Conservation (phyloP, 805 yeast species). For the Saturnispora ahearnii region DNA sequence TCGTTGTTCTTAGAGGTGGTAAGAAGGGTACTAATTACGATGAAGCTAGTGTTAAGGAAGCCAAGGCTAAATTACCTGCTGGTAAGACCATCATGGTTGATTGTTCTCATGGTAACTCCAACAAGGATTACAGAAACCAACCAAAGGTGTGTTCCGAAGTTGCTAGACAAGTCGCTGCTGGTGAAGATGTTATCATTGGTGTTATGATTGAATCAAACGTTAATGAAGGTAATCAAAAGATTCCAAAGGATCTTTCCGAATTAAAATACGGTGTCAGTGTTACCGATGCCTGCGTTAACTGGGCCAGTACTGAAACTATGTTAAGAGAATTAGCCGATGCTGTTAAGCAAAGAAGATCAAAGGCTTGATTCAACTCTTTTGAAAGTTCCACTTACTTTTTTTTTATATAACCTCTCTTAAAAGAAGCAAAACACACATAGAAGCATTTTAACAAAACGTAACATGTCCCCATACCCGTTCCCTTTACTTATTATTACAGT, state of each 20-base stretch:
- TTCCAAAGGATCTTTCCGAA: slow-evolving; percentile 51
- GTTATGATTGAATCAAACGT: slow-evolving; percentile 93
- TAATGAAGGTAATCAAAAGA: slow-evolving; percentile 83
- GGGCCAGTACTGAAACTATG: slow-evolving; percentile 82
- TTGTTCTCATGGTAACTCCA: slow-evolving; percentile 96
- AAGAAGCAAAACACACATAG: no score
- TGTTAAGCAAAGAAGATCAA: slow-evolving; percentile 67
- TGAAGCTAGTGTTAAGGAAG: slow-evolving; percentile 62
- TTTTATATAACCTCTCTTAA: background rate
- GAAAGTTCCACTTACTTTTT: background rate
- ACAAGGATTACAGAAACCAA: slow-evolving; percentile 89
- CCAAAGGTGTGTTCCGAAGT: slow-evolving; percentile 83
- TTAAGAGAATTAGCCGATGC: slow-evolving; percentile 73
- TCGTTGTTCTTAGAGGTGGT: slow-evolving; percentile 94
- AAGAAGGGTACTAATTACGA: slow-evolving; percentile 90
- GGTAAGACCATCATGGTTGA: slow-evolving; percentile 75
- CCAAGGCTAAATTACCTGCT: slow-evolving; percentile 49
- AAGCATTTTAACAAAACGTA: no score
- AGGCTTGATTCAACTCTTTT: slow-evolving; percentile 6
- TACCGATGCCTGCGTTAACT: slow-evolving; percentile 93
- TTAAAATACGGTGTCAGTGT: slow-evolving; percentile 91
- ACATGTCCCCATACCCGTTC: no score
- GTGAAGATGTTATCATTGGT: slow-evolving; percentile 78
- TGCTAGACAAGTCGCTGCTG: slow-evolving; percentile 71
- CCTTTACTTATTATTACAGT: no score